These are phyloP conservation scores for Xylaria venustula DNA, from an alignment of 495 filamentous ascomycete genomes.

Conservation along the genomic window DNA sequence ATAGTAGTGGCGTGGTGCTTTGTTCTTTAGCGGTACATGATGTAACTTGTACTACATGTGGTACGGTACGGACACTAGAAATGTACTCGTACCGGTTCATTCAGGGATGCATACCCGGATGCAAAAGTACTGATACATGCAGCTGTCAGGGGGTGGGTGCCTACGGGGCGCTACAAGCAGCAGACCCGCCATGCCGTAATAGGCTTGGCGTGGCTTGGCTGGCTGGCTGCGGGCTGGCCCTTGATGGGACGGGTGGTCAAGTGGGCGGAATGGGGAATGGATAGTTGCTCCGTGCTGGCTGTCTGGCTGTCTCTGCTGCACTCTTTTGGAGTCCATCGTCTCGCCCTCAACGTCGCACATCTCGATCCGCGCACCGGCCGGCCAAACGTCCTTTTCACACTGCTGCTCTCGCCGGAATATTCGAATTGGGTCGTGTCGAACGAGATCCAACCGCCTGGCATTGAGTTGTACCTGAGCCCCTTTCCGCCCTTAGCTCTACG, in stretches of 20 bases:
- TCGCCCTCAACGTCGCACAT: background rate
- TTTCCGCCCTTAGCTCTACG: background rate
- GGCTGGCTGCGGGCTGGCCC: background rate
- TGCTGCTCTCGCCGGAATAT: background rate
- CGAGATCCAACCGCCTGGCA: background rate
- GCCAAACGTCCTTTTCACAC: background rate
- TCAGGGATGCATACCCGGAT: background rate
- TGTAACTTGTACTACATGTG: too few relatives aligned
- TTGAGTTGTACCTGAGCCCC: background rate
- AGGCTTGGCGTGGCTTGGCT: background rate
- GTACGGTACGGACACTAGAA: too few relatives aligned
- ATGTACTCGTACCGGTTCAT: too few relatives aligned
- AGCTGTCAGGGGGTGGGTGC: background rate
- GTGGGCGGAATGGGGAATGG: background rate
- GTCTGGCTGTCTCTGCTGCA: background rate
- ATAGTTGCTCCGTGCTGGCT: background rate
- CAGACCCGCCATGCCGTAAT: constrained; percentile 9
- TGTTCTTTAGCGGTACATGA: too few relatives aligned
- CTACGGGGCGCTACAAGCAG: constrained; percentile 4
- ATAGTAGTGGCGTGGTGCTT: too few relatives aligned
- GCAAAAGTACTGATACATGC: constrained; percentile 1
- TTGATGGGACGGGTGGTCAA: background rate
- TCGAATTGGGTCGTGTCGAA: background rate
- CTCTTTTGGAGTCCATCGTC: background rate
- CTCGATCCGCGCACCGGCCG: background rate